These are phyloP conservation scores for Termitomyces sp. DNA, from an alignment of 768 basidiomycete genomes.

Conservation along the genomic window DNA sequence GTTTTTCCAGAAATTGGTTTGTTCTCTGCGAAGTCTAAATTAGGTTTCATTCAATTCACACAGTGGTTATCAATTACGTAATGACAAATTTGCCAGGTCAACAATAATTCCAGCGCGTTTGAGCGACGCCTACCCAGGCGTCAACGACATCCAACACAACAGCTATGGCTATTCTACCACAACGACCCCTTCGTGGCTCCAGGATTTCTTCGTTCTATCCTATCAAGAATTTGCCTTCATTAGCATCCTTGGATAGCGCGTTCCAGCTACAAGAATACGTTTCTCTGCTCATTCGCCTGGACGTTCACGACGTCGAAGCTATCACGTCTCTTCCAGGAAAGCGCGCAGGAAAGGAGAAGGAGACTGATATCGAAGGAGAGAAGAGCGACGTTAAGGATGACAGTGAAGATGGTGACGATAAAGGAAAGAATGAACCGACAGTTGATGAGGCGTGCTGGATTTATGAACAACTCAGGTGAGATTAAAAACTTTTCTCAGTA, in stretches of 20 bases:
- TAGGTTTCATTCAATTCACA: neutral
- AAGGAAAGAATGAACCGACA: slow-evolving; percentile 42
- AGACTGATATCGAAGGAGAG: slow-evolving; percentile 23
- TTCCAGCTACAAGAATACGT: slow-evolving; percentile 97
- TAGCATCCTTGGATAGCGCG: slow-evolving; percentile 80
- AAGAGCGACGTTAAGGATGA: slow-evolving; percentile 26
- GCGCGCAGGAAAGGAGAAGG: slow-evolving; percentile 28
- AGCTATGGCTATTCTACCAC: slow-evolving; percentile 39
- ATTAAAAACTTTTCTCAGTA: slow-evolving; percentile 5
- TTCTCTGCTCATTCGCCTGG: slow-evolving; percentile 75
- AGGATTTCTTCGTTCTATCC: slow-evolving; percentile 81
- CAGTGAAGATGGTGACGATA: slow-evolving; percentile 24
- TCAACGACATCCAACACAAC: neutral
- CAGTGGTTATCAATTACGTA: slow-evolving; percentile 1
- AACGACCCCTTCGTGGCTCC: slow-evolving; percentile 72
- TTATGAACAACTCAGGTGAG: slow-evolving; percentile 54
- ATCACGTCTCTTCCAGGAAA: slow-evolving; percentile 76
- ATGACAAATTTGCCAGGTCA: slow-evolving; percentile 10
- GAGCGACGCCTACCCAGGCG: neutral
- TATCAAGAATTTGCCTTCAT: slow-evolving; percentile 63
- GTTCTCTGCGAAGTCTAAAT: neutral
- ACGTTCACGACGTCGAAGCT: slow-evolving; percentile 84
- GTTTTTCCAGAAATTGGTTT: too few species aligned
- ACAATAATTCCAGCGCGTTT: slow-evolving; percentile 1
- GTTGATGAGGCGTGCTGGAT: slow-evolving; percentile 88